These are phyloP conservation scores for Chloropicon primus DNA, from an alignment of 139 green algal species.

Conservation along the genomic window DNA sequence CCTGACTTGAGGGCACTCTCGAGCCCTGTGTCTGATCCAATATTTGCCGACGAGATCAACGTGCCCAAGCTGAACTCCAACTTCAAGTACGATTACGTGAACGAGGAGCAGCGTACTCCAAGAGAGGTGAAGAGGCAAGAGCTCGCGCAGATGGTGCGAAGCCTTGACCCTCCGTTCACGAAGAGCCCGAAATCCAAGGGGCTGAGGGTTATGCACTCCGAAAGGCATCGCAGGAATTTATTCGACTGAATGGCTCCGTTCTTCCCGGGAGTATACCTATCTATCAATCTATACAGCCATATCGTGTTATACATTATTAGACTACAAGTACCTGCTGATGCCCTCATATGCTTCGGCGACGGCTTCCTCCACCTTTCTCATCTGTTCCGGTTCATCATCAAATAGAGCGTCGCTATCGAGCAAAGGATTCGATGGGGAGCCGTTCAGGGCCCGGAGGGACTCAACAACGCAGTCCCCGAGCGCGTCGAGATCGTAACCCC, in stretches of 20 bases:
- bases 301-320: no score
- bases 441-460: slow-evolving; percentile 46
- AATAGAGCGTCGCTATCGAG: no score
- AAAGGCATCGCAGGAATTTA: background rate
- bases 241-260: background rate
- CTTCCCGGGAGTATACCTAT: no score
- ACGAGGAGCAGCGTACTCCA: background rate
- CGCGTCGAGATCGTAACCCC: slow-evolving; percentile 62
- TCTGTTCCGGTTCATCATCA: no score
- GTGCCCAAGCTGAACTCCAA: background rate
- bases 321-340: no score
- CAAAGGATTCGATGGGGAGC: slow-evolving; percentile 6
- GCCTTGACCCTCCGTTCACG: background rate
- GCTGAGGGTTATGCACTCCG: background rate
- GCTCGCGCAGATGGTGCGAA: background rate
- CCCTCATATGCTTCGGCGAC: no score
- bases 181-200: background rate
- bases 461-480: slow-evolving; percentile 58
- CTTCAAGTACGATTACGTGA: background rate
- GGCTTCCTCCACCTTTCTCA: no score
- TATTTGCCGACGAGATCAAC: background rate
- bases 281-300: no score
- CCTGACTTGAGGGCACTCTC: background rate
- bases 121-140: background rate
- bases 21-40: background rate